Evolutionary conservation across 129 eudicot species (phyloP).

Genomic region (Arctium minus): DNA sequence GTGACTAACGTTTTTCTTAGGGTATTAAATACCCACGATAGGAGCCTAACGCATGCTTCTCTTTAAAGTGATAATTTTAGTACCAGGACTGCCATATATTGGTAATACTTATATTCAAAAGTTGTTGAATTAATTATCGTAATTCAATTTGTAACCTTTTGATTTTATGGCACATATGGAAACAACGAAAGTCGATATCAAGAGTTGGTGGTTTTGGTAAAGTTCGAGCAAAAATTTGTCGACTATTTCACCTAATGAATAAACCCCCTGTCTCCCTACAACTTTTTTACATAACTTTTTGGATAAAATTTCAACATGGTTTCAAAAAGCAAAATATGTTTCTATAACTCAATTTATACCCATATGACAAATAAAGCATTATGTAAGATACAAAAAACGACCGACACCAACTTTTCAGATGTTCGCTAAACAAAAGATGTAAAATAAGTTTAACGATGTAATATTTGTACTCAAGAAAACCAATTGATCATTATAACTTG

Average conservation of each 20-base stretch:
- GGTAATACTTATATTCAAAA: neutral
- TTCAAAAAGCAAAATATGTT: too few relatives aligned
- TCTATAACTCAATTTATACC: too few relatives aligned
- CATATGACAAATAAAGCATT: too few relatives aligned
- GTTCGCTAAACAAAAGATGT: neutral
- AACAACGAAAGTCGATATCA: slow-evolving; percentile 8
- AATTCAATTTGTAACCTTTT: neutral
- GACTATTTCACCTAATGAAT: neutral
- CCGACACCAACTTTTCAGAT: neutral
- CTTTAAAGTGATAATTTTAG: neutral
- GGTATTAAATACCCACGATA: neutral
- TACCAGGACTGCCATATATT: neutral
- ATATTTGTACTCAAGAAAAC: neutral
- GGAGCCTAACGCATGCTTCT: neutral
- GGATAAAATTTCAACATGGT: neutral
- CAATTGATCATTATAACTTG: neutral
- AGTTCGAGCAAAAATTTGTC: neutral
- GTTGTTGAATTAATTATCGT: neutral
- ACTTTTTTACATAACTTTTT: neutral
- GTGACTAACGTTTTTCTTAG: too few relatives aligned
- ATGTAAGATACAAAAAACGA: neutral
- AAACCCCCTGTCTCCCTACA: neutral
- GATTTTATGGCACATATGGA: neutral
- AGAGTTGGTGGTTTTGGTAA: slow-evolving; percentile 6
- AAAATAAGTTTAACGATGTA: too few relatives aligned